Evolutionary conservation across 202 grass and related monocot genomes (phyloP).

Genomic region (Digitaria exilis): DNA sequence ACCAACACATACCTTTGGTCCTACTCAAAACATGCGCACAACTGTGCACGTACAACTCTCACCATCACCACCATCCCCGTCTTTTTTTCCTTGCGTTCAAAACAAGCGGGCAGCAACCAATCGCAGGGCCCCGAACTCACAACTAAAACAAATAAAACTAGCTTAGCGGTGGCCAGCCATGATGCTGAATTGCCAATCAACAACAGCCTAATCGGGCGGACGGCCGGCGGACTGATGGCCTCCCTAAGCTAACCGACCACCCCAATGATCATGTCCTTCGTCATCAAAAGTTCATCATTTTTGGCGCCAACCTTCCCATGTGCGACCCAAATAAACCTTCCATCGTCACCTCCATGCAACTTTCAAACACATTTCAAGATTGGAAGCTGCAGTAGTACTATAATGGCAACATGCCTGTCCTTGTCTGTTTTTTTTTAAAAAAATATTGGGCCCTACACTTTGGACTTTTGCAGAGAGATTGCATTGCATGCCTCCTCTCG

Average conservation of each 20-base stretch:
- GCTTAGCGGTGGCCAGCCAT: constrained; percentile 8
- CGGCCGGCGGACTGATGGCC: constrained; percentile 25
- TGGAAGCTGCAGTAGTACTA: neutral
- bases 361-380: neutral
- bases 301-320: constrained; percentile 54
- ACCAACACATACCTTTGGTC: constrained; percentile 16
- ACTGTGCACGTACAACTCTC: constrained; percentile 32
- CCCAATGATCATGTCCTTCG: constrained; percentile 35
- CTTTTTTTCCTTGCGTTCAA: constrained; percentile 51
- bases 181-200: neutral
- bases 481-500: neutral
- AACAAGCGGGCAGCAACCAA: constrained; percentile 32
- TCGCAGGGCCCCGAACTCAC: neutral
- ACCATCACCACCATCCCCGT: neutral
- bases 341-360: constrained; percentile 17
- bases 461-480: constrained; percentile 49
- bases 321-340: constrained; percentile 19
- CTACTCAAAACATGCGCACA: constrained; percentile 43
- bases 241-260: constrained; percentile 44
- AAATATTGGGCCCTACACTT: constrained; percentile 9
- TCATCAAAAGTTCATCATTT: constrained; percentile 39
- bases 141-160: neutral
- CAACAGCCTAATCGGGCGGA: neutral
- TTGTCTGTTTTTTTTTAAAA: neutral
- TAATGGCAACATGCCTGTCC: constrained; percentile 16